Percentiles rank a stretch among this genome's conserved stretches.
Conservation (phyloP, 2,329 filamentous ascomycete species). For the Colletotrichum gigasporum region DNA sequence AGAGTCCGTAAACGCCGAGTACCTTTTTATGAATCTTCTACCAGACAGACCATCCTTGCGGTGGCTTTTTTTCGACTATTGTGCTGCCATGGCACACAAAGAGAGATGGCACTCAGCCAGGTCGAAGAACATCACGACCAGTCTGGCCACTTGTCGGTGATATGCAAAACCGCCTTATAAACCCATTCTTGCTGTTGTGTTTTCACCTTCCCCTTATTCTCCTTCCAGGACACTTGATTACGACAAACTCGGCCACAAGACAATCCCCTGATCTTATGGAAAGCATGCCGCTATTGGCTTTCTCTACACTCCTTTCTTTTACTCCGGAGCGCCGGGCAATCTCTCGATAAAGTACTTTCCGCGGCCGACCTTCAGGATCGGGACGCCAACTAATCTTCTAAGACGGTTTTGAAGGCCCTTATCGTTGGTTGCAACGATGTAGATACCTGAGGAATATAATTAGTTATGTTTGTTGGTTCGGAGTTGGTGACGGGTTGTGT, state of each 20-base stretch:
- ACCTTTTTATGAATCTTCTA: not conserved
- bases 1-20: conserved; percentile 9
- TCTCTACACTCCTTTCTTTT: conserved; percentile 31
- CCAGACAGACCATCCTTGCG: not conserved
- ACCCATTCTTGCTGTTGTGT: not conserved
- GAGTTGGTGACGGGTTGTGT: not conserved
- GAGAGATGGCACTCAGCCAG: not conserved
- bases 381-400: conserved; percentile 64
- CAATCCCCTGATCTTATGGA: no score
- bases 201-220: not conserved
- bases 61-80: not conserved
- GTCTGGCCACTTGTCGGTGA: not conserved
- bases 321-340: conserved; percentile 82
- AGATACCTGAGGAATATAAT: no score
- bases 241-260: no score
- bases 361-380: conserved; percentile 80
- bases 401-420: conserved; percentile 84
- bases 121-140: conserved; percentile 29
- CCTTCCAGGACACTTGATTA: no score
- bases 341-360: conserved; percentile 96
- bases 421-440: conserved; percentile 82
- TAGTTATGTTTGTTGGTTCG: conserved; percentile 53
- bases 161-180: no score
- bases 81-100: not conserved
- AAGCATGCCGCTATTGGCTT: no score